Evolutionary conservation across 1,284 basidiomycete genomes (phyloP), one percentile per base, ranked within the genome.

Genomic region (Bondarzewia mesenterica): DNA sequence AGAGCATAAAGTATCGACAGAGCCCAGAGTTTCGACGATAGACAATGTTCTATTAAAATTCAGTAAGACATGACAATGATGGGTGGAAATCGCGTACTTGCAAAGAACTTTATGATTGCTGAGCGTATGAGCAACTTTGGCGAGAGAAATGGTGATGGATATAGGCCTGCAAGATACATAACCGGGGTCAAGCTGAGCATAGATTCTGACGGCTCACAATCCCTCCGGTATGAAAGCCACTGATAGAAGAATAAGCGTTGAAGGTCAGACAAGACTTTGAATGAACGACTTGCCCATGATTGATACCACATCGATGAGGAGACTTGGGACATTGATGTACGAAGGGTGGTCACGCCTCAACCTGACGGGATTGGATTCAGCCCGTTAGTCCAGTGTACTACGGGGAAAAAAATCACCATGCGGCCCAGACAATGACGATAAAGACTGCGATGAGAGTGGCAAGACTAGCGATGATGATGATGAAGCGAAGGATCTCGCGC

Each of bases 261-360:
- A 29, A 40, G 5, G 6, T 23, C 10, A 15, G 8, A 20, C 3
- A 26, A 15, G n/a, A 14, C n/a, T 36, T 27, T 3, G 5, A 23
- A n/a, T 8, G 10, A 12, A 12, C 10, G 15, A 52, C 49, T 18
- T 32, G 59, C 60, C 59, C 56, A 70, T 67, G 37, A 83, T 75
- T 5, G 77, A 77, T n/a, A 80, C 78, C 21, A 80, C 63, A 52
- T 82, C 73, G 56, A 83, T 73, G 40, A 80, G 66, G n/a, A 83
- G 67, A 10, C 57, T 65, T 5, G 78, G 64, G 1, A 75, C 71
- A 46, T 69, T 72, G 57, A 85, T 81, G 63, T 80, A 82, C 10
- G 61, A 68, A 5, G 78, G 75, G 55, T 77, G 72, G 6, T 62
- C 58, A 5, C 52, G 58, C 8, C 63, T 64, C 27, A 74, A 60